These are phyloP conservation scores for Coriaria nepalensis DNA, from an alignment of 306 rosid genomes.

Conservation along the genomic window DNA sequence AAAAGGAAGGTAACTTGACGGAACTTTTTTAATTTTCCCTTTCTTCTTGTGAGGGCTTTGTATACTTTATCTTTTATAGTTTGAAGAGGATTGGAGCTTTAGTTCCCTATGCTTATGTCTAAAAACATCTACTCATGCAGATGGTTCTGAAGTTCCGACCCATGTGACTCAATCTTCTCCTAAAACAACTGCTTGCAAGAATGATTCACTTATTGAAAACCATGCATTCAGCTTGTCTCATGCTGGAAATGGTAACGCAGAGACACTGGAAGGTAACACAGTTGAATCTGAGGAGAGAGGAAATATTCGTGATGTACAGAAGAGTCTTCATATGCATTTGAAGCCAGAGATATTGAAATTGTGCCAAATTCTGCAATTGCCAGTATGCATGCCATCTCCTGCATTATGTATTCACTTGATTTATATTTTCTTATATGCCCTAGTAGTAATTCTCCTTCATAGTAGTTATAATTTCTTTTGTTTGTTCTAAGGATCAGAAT, in stretches of 20 bases:
- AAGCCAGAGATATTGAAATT: constrained; percentile 39
- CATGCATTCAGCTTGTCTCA: constrained; percentile 12
- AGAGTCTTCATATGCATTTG: constrained; percentile 26
- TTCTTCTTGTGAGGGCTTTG: constrained; percentile 5
- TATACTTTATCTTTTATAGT: background rate
- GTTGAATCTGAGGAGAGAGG: constrained; percentile 22
- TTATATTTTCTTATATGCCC: background rate
- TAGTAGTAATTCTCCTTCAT: too few species aligned
- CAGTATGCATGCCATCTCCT: constrained; percentile 28
- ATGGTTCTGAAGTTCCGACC: constrained; percentile 13
- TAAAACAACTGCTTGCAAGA: constrained; percentile 21
- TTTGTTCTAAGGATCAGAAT: background rate
- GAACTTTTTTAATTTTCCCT: constrained; percentile 10
- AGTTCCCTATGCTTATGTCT: background rate
- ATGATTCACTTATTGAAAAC: constrained; percentile 8
- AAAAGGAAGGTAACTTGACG: constrained; percentile 44
- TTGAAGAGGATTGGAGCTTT: background rate
- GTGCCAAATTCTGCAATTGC: constrained; percentile 41
- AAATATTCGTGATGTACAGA: constrained; percentile 25
- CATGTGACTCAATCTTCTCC: constrained; percentile 18
- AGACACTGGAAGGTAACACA: constrained; percentile 12
- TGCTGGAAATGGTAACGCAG: constrained; percentile 9
- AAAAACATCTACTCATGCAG: constrained; percentile 33
- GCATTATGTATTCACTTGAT: background rate
- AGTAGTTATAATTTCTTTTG: too few species aligned